Evolutionary conservation across 2,329 filamentous ascomycete species (phyloP), one percentile per base, ranked within the genome.

Genomic region (Trichoderma koningii): DNA sequence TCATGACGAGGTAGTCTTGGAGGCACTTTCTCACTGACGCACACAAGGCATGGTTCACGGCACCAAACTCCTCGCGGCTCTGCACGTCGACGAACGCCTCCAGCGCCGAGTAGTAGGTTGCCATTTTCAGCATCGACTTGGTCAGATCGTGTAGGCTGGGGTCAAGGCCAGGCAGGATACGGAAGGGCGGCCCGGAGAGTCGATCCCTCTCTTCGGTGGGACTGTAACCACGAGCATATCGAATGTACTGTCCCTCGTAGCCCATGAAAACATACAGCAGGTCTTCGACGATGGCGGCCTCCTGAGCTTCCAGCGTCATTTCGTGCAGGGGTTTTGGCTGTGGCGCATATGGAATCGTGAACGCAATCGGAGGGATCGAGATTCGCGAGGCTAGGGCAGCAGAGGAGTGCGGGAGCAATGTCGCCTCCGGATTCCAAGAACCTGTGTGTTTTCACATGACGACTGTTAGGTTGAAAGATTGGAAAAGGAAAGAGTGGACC

Each of bases 251-350:
- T n/a, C 95, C 95, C 77, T 99, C 95, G 69, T 93, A 97, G 26
- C 95, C 95, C 93, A 99, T 97, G 71, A 98, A 96, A 5, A 96
- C 93, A 74, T 94, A 97, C 42, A 98, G 78, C 17, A 99, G 79
- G 71, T 99, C 95, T 70, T 97, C 93, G 50, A 98, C 82, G 53
- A 99, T 89, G 9, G 87, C 90, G 26, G 88, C 86, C 78, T 99
- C 95, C 76, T 99, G 95, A 2, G 86, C 85, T 69, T 96, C 90
- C 30, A 96, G 80, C 0, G 88, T 87, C 66, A 98, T 79, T 65
- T 91, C 87, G 64, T 84, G 81, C 17, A 98, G 81, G 50, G 91
- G 88, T 55, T 93, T 81, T 7, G 85, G 80, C 57, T 85, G 79
- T 2, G 93, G 93, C 34, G 91, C 87, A 67, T 88, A 82, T 3